phyloP scores from a whole-genome alignment of 805 yeast species.

The Yarrowia sp. region DNA sequence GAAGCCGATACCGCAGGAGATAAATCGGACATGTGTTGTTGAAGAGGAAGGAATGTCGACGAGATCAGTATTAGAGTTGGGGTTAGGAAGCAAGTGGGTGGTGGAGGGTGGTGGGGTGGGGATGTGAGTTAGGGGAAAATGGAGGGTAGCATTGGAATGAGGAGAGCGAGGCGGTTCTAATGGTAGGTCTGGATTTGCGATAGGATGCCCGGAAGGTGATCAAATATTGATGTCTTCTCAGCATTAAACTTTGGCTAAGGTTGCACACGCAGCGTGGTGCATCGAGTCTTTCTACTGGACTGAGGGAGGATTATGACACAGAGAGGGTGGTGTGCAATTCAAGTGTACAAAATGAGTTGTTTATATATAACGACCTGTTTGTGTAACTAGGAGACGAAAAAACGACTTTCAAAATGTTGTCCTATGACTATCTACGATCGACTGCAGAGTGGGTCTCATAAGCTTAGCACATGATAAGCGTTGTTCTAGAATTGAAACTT shows the following conservation, averaged over 20 bases:
- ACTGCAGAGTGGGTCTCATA: too few species aligned
- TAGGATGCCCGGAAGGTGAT: background rate
- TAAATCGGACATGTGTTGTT: background rate
- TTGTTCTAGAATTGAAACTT: too few species aligned
- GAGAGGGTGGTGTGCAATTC: too few species aligned
- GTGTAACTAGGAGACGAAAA: too few species aligned
- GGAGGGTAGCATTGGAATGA: background rate
- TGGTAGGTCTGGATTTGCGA: background rate
- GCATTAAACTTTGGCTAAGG: background rate
- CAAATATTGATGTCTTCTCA: background rate
- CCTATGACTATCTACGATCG: too few species aligned
- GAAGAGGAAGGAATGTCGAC: background rate
- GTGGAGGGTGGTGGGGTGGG: background rate
- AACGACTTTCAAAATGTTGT: too few species aligned
- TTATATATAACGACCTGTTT: too few species aligned
- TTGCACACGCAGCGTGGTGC: slow-evolving; percentile 14
- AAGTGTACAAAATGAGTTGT: too few species aligned
- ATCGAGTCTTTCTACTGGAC: slow-evolving; percentile 13
- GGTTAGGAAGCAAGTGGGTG: background rate
- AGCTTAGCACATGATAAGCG: too few species aligned
- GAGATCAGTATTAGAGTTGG: slow-evolving; percentile 8
- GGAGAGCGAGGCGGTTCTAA: too few species aligned
- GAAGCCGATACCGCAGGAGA: slow-evolving; percentile 3
- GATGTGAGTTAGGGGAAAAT: background rate
- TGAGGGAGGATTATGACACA: too few species aligned